Percentiles rank a stretch among this genome's conserved stretches.
Conservation (phyloP, 345 rosid genomes). For the Salix arbutifolia region DNA sequence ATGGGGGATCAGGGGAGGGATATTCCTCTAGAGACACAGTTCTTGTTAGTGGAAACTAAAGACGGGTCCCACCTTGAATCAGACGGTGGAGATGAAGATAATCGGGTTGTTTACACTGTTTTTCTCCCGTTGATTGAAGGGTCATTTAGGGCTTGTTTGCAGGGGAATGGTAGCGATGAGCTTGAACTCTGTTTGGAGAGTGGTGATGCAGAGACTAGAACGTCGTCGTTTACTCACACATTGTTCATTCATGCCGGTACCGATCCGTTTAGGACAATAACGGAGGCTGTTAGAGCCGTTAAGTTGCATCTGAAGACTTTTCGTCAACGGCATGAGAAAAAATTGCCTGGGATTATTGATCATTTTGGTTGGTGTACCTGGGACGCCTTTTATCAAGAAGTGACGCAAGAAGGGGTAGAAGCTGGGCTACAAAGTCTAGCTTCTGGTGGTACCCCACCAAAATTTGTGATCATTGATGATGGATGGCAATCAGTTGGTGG, state of each 20-base stretch:
- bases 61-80: slow-evolving; percentile 73
- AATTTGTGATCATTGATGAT: slow-evolving; percentile 86
- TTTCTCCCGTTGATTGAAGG: slow-evolving; percentile 86
- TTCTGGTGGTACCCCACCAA: slow-evolving; percentile 76
- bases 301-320: slow-evolving; percentile 66
- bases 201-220: slow-evolving; percentile 61
- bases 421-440: slow-evolving; percentile 63
- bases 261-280: slow-evolving; percentile 69
- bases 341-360: slow-evolving; percentile 71
- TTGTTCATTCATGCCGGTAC: slow-evolving; percentile 67
- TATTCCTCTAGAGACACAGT: slow-evolving; percentile 83
- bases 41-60: slow-evolving; percentile 64
- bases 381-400: slow-evolving; percentile 96
- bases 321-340: slow-evolving; percentile 86
- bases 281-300: slow-evolving; percentile 67
- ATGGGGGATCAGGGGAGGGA: slow-evolving; percentile 78
- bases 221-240: slow-evolving; percentile 64
- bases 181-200: slow-evolving; percentile 90
- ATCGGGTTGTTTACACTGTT: slow-evolving; percentile 68
- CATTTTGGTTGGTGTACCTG: slow-evolving; percentile 98
- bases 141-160: slow-evolving; percentile 69
- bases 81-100: slow-evolving; percentile 48
- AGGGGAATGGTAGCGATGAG: slow-evolving; percentile 66
- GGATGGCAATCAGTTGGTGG: slow-evolving; percentile 90
- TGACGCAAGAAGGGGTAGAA: slow-evolving; percentile 90